These are phyloP conservation scores for Teratosphaeria nubilosa DNA, from an alignment of 2,329 filamentous ascomycete genomes.

Conservation along the genomic window DNA sequence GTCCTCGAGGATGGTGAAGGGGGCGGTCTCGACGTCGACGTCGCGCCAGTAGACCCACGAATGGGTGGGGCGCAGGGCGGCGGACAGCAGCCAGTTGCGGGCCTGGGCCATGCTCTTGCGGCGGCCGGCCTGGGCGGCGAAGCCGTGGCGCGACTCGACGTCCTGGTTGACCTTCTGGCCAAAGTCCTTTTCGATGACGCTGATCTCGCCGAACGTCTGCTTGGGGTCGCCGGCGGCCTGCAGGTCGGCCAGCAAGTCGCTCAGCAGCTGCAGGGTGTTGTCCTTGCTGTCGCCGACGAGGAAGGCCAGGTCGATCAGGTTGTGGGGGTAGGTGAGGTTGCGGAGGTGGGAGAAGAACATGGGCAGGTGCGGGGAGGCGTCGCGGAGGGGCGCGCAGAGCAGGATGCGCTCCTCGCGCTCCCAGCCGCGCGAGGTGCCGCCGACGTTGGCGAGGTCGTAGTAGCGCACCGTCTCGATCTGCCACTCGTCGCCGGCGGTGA, in stretches of 20 bases:
- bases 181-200: slow-evolving; percentile 97
- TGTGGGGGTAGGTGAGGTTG: slow-evolving; percentile 95
- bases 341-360: slow-evolving; percentile 99
- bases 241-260: slow-evolving; percentile 63
- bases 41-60: slow-evolving; percentile 99
- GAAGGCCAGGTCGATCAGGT: slow-evolving; percentile 92
- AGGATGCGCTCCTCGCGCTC: slow-evolving; percentile 92
- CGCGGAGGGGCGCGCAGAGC: slow-evolving; percentile 85
- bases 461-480: slow-evolving; percentile 93
- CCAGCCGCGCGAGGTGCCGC: slow-evolving; percentile 88
- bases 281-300: slow-evolving; percentile 97
- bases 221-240: slow-evolving; percentile 71
- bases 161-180: slow-evolving; percentile 96
- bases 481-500: slow-evolving; percentile 59
- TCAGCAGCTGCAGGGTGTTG: slow-evolving; percentile 66
- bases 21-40: slow-evolving; percentile 94
- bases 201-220: slow-evolving; percentile 88
- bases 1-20: slow-evolving; percentile 92
- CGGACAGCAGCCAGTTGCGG: slow-evolving; percentile 91
- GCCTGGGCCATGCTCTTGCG: slow-evolving; percentile 97
- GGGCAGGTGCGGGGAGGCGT: slow-evolving; percentile 79
- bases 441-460: slow-evolving; percentile 86
- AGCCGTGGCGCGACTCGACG: slow-evolving; percentile 93
- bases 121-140: slow-evolving; percentile 85
- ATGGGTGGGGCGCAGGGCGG: slow-evolving; percentile 84